Conservation (phyloP, 78 protist species). For the Planoprotostelium fungivorum region DNA sequence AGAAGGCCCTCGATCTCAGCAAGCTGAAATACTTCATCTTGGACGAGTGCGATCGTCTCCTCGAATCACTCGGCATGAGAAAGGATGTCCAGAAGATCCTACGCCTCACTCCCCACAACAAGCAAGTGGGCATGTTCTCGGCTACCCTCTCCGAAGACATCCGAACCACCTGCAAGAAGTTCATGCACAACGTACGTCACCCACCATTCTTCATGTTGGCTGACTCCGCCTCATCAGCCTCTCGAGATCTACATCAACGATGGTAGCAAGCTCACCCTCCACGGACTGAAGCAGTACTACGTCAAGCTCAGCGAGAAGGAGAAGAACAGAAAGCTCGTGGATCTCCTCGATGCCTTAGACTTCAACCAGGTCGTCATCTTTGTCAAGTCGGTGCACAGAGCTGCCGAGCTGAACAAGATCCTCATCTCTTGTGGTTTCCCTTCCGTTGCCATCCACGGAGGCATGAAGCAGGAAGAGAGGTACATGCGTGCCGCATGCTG, state of each 20-base stretch:
- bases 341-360: conserved; percentile 94
- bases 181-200: conserved; percentile 75
- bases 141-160: conserved; percentile 94
- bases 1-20: conserved; percentile 47
- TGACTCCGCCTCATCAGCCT: conserved; percentile 62
- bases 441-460: conserved; percentile 84
- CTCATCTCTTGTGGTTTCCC: conserved; percentile 91
- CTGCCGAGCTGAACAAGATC: conserved; percentile 68
- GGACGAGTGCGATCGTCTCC: conserved; percentile 97
- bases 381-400: conserved; percentile 77
- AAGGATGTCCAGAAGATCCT: conserved; percentile 94
- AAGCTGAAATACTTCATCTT: conserved; percentile 91
- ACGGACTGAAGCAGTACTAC: conserved; percentile 97
- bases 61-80: conserved; percentile 93
- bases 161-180: conserved; percentile 82
- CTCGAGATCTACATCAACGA: conserved; percentile 90
- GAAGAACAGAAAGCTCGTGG: conserved; percentile 91
- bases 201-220: neutral
- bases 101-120: conserved; percentile 79
- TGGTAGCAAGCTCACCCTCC: conserved; percentile 91
- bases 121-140: conserved; percentile 99
- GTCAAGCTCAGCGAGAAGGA: conserved; percentile 81
- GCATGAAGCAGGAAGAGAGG: conserved; percentile 80
- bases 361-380: conserved; percentile 98
- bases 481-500: neutral